Evolutionary conservation across 2,329 filamentous ascomycete species (phyloP).

Genomic region (Bimuria novae-zelandiae): DNA sequence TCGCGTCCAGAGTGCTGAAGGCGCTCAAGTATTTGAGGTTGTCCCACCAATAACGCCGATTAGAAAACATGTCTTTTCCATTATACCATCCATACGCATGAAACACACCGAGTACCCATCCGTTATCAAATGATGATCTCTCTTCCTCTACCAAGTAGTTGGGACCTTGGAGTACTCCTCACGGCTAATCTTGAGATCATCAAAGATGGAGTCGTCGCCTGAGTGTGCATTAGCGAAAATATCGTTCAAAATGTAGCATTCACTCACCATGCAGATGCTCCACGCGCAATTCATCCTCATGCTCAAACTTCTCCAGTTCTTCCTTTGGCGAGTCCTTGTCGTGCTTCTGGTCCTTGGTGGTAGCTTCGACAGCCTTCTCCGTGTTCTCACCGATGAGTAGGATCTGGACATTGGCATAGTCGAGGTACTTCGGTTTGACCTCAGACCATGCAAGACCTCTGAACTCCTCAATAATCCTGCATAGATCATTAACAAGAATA

Average conservation of each 20-base stretch:
- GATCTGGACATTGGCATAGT: slow-evolving; percentile 76
- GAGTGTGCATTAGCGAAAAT: neutral
- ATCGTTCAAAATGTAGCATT: no score
- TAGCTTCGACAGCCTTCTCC: slow-evolving; percentile 62
- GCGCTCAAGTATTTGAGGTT: neutral
- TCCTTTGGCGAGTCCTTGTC: slow-evolving; percentile 67
- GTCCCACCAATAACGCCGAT: neutral
- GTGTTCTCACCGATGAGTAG: slow-evolving; percentile 74
- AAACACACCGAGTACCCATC: neutral
- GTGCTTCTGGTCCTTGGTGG: slow-evolving; percentile 60
- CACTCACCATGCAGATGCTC: slow-evolving; percentile 56
- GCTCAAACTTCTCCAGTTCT: slow-evolving; percentile 74
- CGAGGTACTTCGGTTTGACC: slow-evolving; percentile 71
- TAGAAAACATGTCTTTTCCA: neutral
- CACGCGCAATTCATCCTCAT: slow-evolving; percentile 71
- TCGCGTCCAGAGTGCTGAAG: neutral
- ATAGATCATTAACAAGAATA: slow-evolving; percentile 16
- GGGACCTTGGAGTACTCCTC: slow-evolving; percentile 60
- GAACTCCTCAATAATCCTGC: slow-evolving; percentile 73
- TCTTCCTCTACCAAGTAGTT: slow-evolving; percentile 40
- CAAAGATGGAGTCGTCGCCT: slow-evolving; percentile 65
- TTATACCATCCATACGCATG: neutral
- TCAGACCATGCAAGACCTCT: slow-evolving; percentile 73
- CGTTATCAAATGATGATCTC: neutral
- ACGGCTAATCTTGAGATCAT: slow-evolving; percentile 62